Evolutionary conservation across 768 basidiomycete genomes (phyloP).

Genomic region (Ramaria sp.): DNA sequence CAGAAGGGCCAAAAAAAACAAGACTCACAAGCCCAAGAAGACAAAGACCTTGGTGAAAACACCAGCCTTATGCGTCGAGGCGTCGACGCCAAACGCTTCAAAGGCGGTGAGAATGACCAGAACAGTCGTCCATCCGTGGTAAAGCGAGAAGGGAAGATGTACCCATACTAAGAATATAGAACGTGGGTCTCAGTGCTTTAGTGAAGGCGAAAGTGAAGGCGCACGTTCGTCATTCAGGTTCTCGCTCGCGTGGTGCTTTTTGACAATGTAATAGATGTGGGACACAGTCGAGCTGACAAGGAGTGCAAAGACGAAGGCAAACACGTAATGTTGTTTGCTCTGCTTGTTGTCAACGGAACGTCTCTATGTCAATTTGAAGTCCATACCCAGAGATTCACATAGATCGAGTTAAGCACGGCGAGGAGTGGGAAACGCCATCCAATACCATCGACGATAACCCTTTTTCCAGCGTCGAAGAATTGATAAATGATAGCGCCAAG

Average conservation of each 20-base stretch:
- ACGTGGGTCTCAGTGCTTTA: neutral
- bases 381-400: conserved; percentile 83
- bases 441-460: conserved; percentile 73
- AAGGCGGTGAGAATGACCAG: conserved; percentile 75
- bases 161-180: conserved; percentile 43
- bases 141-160: conserved; percentile 93
- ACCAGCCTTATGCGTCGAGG: conserved; percentile 50
- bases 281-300: conserved; percentile 70
- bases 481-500: conserved; percentile 89
- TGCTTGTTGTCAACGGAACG: neutral
- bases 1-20: conserved; percentile 8
- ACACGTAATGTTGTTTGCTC: conserved; percentile 15
- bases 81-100: conserved; percentile 81
- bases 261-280: conserved; percentile 91
- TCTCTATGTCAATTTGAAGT: conserved; percentile 16
- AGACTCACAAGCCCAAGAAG: conserved; percentile 73
- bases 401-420: conserved; percentile 77
- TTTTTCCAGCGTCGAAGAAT: conserved; percentile 70
- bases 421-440: conserved; percentile 89
- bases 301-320: conserved; percentile 80
- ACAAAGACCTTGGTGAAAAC: conserved; percentile 93
- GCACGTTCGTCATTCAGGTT: conserved; percentile 52
- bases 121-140: conserved; percentile 88
- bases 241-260: conserved; percentile 68
- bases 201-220: conserved; percentile 2